phyloP scores from a whole-genome alignment of 495 filamentous ascomycete genomes.

The Neurospora tetraspora region DNA sequence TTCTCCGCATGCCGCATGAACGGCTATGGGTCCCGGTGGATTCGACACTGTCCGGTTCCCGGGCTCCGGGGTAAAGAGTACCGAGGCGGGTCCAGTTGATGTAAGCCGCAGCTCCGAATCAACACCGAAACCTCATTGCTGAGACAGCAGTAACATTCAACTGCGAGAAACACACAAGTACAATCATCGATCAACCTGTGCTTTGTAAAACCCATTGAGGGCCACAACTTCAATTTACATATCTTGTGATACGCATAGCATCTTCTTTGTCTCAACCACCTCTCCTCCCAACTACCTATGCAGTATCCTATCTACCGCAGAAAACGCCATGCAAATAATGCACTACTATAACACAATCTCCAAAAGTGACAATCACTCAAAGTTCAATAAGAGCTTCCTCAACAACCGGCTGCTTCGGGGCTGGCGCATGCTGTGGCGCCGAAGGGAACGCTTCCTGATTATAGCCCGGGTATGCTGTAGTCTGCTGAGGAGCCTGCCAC shows the following conservation, averaged over 20 bases:
- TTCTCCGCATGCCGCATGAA: neutral
- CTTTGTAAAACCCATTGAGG: neutral
- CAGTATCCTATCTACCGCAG: neutral
- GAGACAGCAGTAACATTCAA: neutral
- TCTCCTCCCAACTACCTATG: neutral
- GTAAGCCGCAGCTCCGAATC: neutral
- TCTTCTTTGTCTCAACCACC: neutral
- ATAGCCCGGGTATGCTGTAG: conserved; percentile 44
- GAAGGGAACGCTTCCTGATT: conserved; percentile 55
- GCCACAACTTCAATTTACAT: neutral
- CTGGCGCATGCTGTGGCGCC: conserved; percentile 48
- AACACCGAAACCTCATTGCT: neutral
- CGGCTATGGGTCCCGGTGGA: neutral
- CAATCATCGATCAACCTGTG: neutral
- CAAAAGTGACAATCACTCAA: conserved; percentile 21
- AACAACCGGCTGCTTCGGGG: conserved; percentile 46
- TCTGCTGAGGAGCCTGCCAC: conserved; percentile 31
- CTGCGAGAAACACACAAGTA: neutral
- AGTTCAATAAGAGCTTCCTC: conserved; percentile 93
- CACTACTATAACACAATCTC: conserved; percentile 37
- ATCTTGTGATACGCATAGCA: neutral
- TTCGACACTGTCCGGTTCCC: neutral
- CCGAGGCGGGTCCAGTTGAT: neutral
- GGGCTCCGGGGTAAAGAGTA: neutral
- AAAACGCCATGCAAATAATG: conserved; percentile 10